Conservation (phyloP, 2,329 filamentous ascomycete species). For the Fonsecaea nubica region DNA sequence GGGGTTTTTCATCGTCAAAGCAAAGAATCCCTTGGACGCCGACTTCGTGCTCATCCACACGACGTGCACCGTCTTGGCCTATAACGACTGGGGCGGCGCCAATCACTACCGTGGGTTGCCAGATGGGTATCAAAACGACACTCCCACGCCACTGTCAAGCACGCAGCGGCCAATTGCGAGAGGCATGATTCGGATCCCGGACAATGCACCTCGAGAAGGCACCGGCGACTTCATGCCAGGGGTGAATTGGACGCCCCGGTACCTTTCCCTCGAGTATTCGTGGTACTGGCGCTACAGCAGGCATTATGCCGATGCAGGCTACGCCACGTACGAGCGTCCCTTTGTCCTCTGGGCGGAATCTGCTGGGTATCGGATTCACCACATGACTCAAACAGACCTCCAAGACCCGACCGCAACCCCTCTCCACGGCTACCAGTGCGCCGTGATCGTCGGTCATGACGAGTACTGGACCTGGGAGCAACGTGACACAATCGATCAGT, state of each 20-base stretch:
- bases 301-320: constrained; percentile 12
- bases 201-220: constrained; percentile 7
- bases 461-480: constrained; percentile 14
- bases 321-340: constrained; percentile 6
- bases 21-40: neutral
- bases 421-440: neutral
- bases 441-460: constrained; percentile 8
- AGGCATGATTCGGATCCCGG: constrained; percentile 9
- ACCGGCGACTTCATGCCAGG: neutral
- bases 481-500: constrained; percentile 10
- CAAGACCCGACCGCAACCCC: neutral
- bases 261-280: constrained; percentile 6
- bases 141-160: neutral
- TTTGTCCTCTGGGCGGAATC: constrained; percentile 5
- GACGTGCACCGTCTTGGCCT: constrained; percentile 2
- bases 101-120: constrained; percentile 9
- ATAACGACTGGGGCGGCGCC: constrained; percentile 17
- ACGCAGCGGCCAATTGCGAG: constrained; percentile 12
- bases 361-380: constrained; percentile 3
- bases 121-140: constrained; percentile 13
- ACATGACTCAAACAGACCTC: constrained; percentile 10
- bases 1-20: constrained; percentile 16
- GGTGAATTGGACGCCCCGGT: neutral
- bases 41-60: constrained; percentile 12
- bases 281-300: constrained; percentile 7